These are phyloP conservation scores for Neolentinus lepideus DNA, from an alignment of 1,284 basidiomycete genomes.

Conservation along the genomic window DNA sequence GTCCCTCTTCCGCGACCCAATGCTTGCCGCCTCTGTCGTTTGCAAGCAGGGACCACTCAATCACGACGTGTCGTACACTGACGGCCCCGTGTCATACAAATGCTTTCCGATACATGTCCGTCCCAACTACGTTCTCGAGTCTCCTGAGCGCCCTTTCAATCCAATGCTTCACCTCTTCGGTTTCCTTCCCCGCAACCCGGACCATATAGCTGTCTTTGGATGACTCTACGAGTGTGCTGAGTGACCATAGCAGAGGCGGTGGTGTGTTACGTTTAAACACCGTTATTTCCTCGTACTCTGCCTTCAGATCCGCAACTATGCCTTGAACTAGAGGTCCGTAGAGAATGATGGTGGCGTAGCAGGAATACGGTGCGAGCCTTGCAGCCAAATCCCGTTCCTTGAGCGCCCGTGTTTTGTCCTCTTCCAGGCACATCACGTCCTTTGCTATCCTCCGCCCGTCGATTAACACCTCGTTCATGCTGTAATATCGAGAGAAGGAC, in stretches of 20 bases:
- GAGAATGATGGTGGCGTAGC: slow-evolving; percentile 79
- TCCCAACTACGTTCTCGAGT: slow-evolving; percentile 50
- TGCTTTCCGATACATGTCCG: slow-evolving; percentile 55
- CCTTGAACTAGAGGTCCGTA: slow-evolving; percentile 51
- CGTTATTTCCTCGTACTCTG: slow-evolving; percentile 45
- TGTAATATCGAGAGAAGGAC: slow-evolving; percentile 82
- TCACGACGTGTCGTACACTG: no score
- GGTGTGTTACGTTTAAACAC: slow-evolving; percentile 53
- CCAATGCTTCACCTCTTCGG: slow-evolving; percentile 70
- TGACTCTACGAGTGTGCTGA: slow-evolving; percentile 42
- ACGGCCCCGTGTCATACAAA: slow-evolving; percentile 35
- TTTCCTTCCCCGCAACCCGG: slow-evolving; percentile 65
- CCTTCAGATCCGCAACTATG: slow-evolving; percentile 37
- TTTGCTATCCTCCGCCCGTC: slow-evolving; percentile 58
- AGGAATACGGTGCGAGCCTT: slow-evolving; percentile 69
- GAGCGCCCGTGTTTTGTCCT: slow-evolving; percentile 21
- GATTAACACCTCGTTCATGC: slow-evolving; percentile 78
- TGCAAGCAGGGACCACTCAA: no score
- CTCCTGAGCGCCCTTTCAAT: slow-evolving; percentile 41
- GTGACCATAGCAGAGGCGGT: slow-evolving; percentile 70
- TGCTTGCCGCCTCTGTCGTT: not conserved
- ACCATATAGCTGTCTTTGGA: slow-evolving; percentile 43
- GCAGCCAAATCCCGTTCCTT: slow-evolving; percentile 46
- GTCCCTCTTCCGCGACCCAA: slow-evolving; percentile 13
- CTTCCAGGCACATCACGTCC: slow-evolving; percentile 73